Base-by-base conservation (phyloP, 164 flowering plant species). In the Vitis rotundifolia region DNA sequence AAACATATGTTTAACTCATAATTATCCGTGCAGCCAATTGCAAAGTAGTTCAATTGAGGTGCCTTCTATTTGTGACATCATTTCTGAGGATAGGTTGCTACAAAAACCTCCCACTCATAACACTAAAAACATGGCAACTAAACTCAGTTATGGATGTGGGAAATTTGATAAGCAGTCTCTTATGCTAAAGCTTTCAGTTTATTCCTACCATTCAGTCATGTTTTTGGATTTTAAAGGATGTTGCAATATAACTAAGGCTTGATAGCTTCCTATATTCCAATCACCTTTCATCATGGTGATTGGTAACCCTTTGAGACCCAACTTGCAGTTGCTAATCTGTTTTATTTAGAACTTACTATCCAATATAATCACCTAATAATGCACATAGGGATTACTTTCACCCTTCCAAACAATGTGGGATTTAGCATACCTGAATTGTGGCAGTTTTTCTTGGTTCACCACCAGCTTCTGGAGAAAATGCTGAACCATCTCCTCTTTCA, bases 401-500 rank as follows among this genome's bases (percentile, higher is more conserved):
- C 6, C 11, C 29, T 29, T 37, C 11, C 15, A 71, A 59, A 8
- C 47, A 53, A n/a, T 31, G 5, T 48, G 1, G 14, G 37, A 31
- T 63, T 64, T 60, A 10, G 31, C 62, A 53, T 63, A 92, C 98
- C 97, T 91, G 95, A 80, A 94, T 73, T 60, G 79, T 80, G 67
- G 94, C 97, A 55, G 84, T 76, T 18, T 76, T 85, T 78, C 83
- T 87, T 64, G 85, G 75, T 81, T 83, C 89, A 69, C 93, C 96
- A 52, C 91, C 96, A 67, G 91, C 78, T 87, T 81, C 79, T 26
- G 93, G 83, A 74, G 94, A 81, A 85, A 94, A 94, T 60, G 80
- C 57, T 50, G 97, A 83, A 62, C 95, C 94, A 77, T 92, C 97
- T 61, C 84, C 93, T 77, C 88, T 94, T 79, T 86, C 91, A 66